phyloP scores from a whole-genome alignment of 1,139 yeast species.

The Protomyces inundatus region DNA sequence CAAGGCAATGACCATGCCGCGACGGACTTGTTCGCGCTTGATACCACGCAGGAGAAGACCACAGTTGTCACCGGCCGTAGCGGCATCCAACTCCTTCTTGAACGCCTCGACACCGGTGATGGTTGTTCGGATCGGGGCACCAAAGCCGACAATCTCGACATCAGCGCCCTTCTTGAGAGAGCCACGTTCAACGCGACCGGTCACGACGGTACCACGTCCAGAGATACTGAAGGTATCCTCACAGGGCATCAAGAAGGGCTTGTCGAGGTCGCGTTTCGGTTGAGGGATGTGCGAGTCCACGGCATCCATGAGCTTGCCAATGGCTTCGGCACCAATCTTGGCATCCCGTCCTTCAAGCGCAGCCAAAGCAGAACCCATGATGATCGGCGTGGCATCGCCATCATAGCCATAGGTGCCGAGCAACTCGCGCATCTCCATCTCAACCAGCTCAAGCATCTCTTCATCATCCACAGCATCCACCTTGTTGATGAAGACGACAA shows the following conservation, averaged over 20 bases:
- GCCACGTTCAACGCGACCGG: conserved; percentile 99
- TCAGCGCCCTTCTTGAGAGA: conserved; percentile 95
- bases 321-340: conserved; percentile 86
- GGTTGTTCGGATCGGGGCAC: conserved; percentile 83
- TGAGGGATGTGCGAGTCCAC: conserved; percentile 94
- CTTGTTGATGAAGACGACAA: conserved; percentile 96
- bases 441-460: conserved; percentile 98
- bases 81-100: conserved; percentile 95
- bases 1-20: conserved; percentile 97
- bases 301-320: conserved; percentile 77
- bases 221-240: conserved; percentile 97
- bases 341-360: conserved; percentile 85
- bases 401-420: conserved; percentile 87
- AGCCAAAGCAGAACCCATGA: conserved; percentile 98
- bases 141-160: conserved; percentile 91
- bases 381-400: conserved; percentile 96
- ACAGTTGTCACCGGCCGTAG: conserved; percentile 99
- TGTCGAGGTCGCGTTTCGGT: conserved; percentile 91
- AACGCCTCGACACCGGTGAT: conserved; percentile 99
- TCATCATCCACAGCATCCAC: conserved; percentile 97
- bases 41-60: conserved; percentile 97
- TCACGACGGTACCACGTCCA: conserved; percentile 99
- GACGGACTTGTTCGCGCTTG: conserved; percentile 91
- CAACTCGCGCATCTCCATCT: conserved; percentile 99
- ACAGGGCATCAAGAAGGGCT: conserved; percentile 94